Evolutionary conservation across 2,329 filamentous ascomycete species (phyloP), one percentile per base, ranked within the genome.

Genomic region (Endothia cerciana): DNA sequence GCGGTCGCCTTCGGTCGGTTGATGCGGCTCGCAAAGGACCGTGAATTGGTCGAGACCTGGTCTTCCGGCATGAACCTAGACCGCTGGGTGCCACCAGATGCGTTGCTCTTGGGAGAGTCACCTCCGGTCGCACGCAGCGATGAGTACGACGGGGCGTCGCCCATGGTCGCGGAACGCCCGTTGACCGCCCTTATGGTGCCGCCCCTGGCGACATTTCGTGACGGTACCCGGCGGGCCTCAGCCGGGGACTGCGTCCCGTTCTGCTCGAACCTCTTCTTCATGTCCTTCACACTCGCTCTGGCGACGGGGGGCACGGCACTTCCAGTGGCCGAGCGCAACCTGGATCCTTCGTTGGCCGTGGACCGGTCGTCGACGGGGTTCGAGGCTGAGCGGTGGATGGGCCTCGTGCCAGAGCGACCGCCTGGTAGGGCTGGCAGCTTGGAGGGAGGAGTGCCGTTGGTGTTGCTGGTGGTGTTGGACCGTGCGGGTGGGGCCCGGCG

Each of bases 261-360:
- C 73, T 89, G 87, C 76, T 94, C 91, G 78, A 94, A 95, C 63
- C 86, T 89, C 77, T 89, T 92, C 72, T 91, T 89, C 69, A 95
- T 82, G 74, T 95, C 91, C 78, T 90, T 92, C 71, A 95, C 91
- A 67, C 90, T 94, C n/a, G 88, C 83, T 70, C 90, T 84, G 53
- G 73, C 70, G 13, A 72, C 62, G 11, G 65, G 65, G 28, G 65
- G 49, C 61, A 73, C 73, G 36, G 71, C 72, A 69, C 68, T 70
- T 79, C 77, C 69, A 70, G 78, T 72, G 57, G 75, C 73, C 61
- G 73, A 73, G 51, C 73, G 72, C 61, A 76, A 70, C 68, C 73
- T 78, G 65, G 69, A 68, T 59, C 69, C 70, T 63, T 74, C 70
- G 56, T 70, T 70, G 56, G 72, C 70, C 49, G 75, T 36, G 45